phyloP scores from a whole-genome alignment of 1,284 basidiomycete species.

The Garcileccinum viscosum region DNA sequence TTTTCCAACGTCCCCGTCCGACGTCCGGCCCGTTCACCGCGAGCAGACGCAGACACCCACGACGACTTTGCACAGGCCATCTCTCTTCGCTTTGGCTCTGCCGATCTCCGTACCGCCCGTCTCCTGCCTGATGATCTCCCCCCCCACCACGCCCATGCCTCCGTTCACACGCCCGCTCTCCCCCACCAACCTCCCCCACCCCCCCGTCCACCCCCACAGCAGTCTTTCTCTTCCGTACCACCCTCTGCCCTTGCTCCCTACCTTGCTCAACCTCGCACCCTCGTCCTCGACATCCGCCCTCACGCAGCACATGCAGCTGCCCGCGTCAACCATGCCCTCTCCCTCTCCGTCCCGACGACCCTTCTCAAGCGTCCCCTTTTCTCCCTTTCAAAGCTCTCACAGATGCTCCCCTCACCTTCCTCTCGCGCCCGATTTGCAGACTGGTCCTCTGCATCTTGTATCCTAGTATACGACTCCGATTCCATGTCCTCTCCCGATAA shows the following conservation, averaged over 20 bases:
- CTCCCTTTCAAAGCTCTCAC: conserved; percentile 73
- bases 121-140: conserved; percentile 35
- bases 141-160: conserved; percentile 6
- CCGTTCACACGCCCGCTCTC: conserved; percentile 1
- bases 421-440: conserved; percentile 66
- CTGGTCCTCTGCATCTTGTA: conserved; percentile 62
- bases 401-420: conserved; percentile 71
- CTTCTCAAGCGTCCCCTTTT: conserved; percentile 89
- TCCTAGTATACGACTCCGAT: conserved; percentile 87
- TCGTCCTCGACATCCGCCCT: conserved; percentile 88
- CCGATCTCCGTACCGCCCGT: conserved; percentile 40
- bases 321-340: conserved; percentile 77
- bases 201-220: conserved; percentile 3
- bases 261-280: conserved; percentile 42
- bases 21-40: conserved; percentile 2
- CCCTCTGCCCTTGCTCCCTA: conserved; percentile 41
- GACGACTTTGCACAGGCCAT: conserved; percentile 49
- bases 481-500: conserved; percentile 63
- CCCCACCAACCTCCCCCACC: neutral
- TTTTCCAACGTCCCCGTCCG: conserved; percentile 32
- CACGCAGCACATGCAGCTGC: conserved; percentile 74
- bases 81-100: conserved; percentile 38
- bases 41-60: conserved; percentile 13
- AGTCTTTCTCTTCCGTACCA: conserved; percentile 39
- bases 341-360: conserved; percentile 92